A percentile compares a stretch with the other conserved stretches of the same genome.
phyloP scores from a whole-genome alignment of 805 yeast genomes.

The Schwanniomyces polymorphus region DNA sequence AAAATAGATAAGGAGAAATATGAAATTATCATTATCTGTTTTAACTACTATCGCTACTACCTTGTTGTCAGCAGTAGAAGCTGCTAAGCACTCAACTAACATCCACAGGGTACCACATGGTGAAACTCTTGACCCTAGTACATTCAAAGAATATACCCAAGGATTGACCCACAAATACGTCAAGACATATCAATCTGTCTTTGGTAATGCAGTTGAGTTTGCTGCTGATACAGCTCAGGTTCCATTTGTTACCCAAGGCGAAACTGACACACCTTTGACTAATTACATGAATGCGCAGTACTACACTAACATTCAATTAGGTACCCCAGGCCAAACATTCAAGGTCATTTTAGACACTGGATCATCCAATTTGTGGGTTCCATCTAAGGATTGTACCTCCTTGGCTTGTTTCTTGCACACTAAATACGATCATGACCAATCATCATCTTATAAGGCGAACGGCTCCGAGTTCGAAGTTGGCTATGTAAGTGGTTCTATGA shows the following conservation, averaged over 20 bases:
- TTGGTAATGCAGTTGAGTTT: conserved; percentile 20
- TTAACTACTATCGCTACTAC: conserved; percentile 45
- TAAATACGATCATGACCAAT: conserved; percentile 81
- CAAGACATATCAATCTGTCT: conserved; percentile 42
- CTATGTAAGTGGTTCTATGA: conserved; percentile 91
- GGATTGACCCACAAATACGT: conserved; percentile 65
- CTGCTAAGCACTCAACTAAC: conserved; percentile 54
- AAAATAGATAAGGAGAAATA: conserved; percentile 5
- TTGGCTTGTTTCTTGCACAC: conserved; percentile 93
- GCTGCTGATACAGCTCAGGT: conserved; percentile 31
- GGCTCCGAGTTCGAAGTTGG: conserved; percentile 83
- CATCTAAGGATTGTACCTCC: conserved; percentile 83
- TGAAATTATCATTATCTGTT: conserved; percentile 36
- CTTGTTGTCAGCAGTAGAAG: conserved; percentile 43
- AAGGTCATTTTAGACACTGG: conserved; percentile 97
- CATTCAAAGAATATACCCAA: conserved; percentile 53
- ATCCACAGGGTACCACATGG: conserved; percentile 59
- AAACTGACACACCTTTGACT: conserved; percentile 75
- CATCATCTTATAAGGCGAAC: conserved; percentile 83
- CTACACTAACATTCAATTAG: conserved; percentile 85
- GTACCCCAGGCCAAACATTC: conserved; percentile 91
- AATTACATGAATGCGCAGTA: conserved; percentile 96
- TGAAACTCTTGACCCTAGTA: conserved; percentile 52
- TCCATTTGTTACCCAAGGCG: conserved; percentile 36
- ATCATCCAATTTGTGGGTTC: conserved; percentile 96